A percentile compares a stretch with the other conserved stretches of the same genome.
These are phyloP conservation scores for Withania somnifera DNA, from an alignment of 305 asterid genomes.

Conservation along the genomic window DNA sequence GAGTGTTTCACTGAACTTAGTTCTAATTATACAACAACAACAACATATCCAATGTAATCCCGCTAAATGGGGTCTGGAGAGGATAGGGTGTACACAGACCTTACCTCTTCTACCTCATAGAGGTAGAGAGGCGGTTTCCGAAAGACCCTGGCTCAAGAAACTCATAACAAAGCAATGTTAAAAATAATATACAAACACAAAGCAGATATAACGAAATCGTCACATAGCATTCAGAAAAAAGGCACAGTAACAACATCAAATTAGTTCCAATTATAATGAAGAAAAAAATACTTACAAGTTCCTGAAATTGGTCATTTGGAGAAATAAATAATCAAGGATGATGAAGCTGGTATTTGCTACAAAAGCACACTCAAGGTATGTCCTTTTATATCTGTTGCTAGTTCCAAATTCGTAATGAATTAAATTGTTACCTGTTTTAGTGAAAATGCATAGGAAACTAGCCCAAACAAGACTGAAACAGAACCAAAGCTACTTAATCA, in stretches of 20 bases:
- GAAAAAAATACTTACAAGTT: background rate
- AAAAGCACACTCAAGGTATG: background rate
- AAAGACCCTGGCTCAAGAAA: too few species aligned
- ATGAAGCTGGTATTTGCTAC: background rate
- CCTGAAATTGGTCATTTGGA: background rate
- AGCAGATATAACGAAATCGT: too few species aligned
- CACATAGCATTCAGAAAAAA: too few species aligned
- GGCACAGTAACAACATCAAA: too few species aligned
- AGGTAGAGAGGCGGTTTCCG: too few species aligned
- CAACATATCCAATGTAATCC: too few species aligned
- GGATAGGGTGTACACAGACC: too few species aligned
- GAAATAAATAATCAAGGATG: background rate
- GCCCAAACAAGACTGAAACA: background rate
- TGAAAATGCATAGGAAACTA: background rate
- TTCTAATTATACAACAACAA: background rate
- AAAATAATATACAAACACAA: too few species aligned
- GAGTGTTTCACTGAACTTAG: background rate
- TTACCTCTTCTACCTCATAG: too few species aligned
- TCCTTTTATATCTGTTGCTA: background rate
- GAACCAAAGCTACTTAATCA: background rate
- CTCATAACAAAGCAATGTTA: too few species aligned
- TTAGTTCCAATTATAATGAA: background rate
- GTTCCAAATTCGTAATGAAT: background rate
- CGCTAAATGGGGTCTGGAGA: too few species aligned
- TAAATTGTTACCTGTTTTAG: background rate